Conservation (phyloP, 129 eudicot genomes). For the Escallonia rubra region DNA sequence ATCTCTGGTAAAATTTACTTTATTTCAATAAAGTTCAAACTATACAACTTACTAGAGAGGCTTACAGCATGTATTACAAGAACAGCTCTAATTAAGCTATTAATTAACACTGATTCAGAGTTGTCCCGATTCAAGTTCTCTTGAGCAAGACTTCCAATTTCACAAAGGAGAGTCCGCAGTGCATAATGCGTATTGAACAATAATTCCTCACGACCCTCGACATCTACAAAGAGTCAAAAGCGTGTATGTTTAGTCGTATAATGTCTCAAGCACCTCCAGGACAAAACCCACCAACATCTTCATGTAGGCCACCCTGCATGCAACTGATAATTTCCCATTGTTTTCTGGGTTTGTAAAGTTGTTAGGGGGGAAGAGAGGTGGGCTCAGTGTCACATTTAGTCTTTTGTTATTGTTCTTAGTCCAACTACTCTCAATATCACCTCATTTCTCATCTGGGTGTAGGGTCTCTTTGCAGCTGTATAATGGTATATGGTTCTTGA, state of each 20-base stretch:
- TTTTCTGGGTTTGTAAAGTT: conserved; percentile 29
- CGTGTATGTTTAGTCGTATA: conserved; percentile 9
- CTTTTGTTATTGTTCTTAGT: conserved; percentile 1
- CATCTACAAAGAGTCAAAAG: background rate
- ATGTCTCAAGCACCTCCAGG: conserved; percentile 30
- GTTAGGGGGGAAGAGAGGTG: conserved; percentile 33
- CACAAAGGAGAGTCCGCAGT: no score
- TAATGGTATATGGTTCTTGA: conserved; percentile 4
- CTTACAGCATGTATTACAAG: no score
- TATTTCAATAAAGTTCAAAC: no score
- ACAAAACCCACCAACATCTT: conserved; percentile 45
- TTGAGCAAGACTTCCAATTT: background rate
- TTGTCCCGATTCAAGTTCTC: no score
- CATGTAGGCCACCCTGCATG: conserved; percentile 26
- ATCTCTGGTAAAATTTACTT: no score
- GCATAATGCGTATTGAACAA: background rate
- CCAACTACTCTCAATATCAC: background rate
- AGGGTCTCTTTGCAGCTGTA: background rate
- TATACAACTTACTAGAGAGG: no score
- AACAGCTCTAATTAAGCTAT: no score
- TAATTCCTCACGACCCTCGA: background rate
- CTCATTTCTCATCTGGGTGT: background rate
- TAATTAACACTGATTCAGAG: no score
- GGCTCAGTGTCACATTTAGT: conserved; percentile 6
- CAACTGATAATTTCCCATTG: background rate